Base-by-base conservation (phyloP, 2,329 filamentous ascomycete species). In the Anisogramma anomala region DNA sequence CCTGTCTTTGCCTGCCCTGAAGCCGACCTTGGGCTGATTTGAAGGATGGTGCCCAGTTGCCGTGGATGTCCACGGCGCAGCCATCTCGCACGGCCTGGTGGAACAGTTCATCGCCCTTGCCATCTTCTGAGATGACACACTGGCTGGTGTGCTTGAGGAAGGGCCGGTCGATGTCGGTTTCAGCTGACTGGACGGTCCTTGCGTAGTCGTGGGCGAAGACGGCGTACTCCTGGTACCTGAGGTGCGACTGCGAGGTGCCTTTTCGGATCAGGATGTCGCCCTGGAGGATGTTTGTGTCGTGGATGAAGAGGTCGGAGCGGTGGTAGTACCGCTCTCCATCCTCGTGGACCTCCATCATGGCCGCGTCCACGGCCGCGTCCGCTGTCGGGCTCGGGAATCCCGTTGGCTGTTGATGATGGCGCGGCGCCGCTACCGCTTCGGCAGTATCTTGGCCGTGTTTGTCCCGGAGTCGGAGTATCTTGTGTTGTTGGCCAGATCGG, bases 211-310 rank as follows among this genome's bases (percentile, higher is more conserved):
- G 36, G 14, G 44, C 33, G 30, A 58, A 63, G 30, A 61, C 58
- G 18, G 60, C 60, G 35, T 61, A 62, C 48, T 62, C 60, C 25
- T 62, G 60, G 27, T 61, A 62, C 38, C 57, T 60, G 22, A 61
- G 51, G 38, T 57, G 56, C 17, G 59, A 50, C 37, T 57, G 56
- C 17, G 59, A 62, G 4, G 49, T 49, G 4, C 54, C 47, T 8
- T 54, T 50, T 5, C 49, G 53, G 33, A 62, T 50, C n/a, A 62
- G 52, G 32, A 62, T 52, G 36, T 58, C 56, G n/a, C 49, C 50
- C 30, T 57, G 55, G 33, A 58, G 53, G 34, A 49, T 47, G 26
- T 51, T 48, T 34, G 58, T 59, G 48, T 62, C 59, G 45, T 59
- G 62, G 47, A 57, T 58, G 48, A 62, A 62, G 20, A 62, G 55